Percentiles rank a stretch among this genome's conserved stretches.
Conservation (phyloP, 768 basidiomycete species). For the Kwoniella pini region DNA sequence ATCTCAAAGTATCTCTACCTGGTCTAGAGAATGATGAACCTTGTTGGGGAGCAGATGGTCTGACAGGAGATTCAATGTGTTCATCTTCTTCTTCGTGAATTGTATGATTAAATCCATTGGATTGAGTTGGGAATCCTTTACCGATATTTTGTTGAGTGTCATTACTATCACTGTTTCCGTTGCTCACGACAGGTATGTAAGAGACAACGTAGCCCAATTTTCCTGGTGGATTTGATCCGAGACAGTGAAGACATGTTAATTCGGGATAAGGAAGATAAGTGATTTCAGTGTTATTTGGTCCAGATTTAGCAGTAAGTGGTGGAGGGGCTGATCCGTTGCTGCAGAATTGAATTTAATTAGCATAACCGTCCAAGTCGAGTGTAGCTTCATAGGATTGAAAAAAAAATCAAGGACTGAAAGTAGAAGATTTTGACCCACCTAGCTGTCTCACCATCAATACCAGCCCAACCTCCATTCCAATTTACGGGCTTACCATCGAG, state of each 20-base stretch:
- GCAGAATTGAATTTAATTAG: too few species aligned
- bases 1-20: slow-evolving; percentile 6
- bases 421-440: too few species aligned
- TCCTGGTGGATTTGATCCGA: slow-evolving; percentile 19
- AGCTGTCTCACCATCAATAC: slow-evolving; percentile 7
- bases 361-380: too few species aligned
- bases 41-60: slow-evolving; percentile 1
- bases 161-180: not conserved
- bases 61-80: not conserved
- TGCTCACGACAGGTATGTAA: slow-evolving; percentile 13
- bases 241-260: slow-evolving; percentile 20
- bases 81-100: not conserved
- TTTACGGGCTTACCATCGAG: slow-evolving; percentile 14
- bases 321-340: slow-evolving; percentile 5
- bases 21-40: not conserved
- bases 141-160: not conserved
- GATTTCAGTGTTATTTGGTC: slow-evolving; percentile 2
- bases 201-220: slow-evolving; percentile 22
- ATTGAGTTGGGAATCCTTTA: not conserved
- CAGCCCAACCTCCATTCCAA: slow-evolving; percentile 17
- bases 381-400: too few species aligned
- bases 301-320: slow-evolving; percentile 6
- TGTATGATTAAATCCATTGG: not conserved
- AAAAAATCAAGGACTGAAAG: too few species aligned
- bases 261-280: slow-evolving; percentile 18